Conservation (phyloP, 176 grass and related monocot species). For the Stipa capillata region DNA sequence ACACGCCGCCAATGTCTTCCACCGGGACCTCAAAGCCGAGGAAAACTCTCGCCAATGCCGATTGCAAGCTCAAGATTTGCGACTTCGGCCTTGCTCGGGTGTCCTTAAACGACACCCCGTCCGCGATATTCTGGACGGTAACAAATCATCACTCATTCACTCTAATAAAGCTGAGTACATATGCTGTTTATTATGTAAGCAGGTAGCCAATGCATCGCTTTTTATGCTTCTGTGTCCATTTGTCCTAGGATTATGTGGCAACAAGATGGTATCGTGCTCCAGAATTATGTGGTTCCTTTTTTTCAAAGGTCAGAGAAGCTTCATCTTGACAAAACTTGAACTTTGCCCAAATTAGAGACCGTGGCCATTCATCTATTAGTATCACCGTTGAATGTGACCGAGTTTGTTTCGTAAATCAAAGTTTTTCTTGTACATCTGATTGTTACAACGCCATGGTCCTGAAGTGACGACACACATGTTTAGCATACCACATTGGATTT, state of each 20-base stretch:
- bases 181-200: background rate
- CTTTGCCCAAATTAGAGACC: background rate
- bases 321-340: background rate
- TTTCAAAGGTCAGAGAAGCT: slow-evolving; percentile 52
- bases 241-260: slow-evolving; percentile 69
- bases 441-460: background rate
- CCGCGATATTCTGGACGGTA: slow-evolving; percentile 87
- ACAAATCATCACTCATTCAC: background rate
- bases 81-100: slow-evolving; percentile 82
- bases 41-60: slow-evolving; percentile 73
- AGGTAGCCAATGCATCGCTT: background rate
- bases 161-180: background rate
- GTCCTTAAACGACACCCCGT: slow-evolving; percentile 70
- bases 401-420: background rate
- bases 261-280: slow-evolving; percentile 89
- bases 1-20: slow-evolving; percentile 69
- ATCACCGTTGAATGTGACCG: background rate
- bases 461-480: background rate
- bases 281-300: slow-evolving; percentile 83
- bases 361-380: background rate
- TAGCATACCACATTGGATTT: background rate
- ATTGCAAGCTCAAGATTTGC: slow-evolving; percentile 82
- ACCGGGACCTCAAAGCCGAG: slow-evolving; percentile 81
- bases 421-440: background rate
- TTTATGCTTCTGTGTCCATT: background rate